Percentiles rank a stretch among this genome's conserved stretches.
Conservation (phyloP, 2,329 filamentous ascomycete genomes). For the Colletotrichum lentis region DNA sequence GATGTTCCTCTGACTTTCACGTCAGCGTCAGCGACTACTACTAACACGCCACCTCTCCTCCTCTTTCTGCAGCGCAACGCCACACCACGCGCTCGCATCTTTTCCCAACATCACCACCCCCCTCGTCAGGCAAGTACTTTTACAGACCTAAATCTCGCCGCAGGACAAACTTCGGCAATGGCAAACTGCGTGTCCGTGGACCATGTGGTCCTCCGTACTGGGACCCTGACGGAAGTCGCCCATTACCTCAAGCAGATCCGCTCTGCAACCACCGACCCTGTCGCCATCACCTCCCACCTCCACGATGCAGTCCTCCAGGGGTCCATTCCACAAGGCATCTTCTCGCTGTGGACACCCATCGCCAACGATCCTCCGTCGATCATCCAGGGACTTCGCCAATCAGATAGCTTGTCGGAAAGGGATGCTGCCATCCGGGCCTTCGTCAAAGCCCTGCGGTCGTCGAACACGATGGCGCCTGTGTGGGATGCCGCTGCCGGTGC, state of each 20-base stretch:
- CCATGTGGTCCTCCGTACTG: slow-evolving; percentile 6
- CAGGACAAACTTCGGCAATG: neutral
- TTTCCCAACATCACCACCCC: neutral
- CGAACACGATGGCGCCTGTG: neutral
- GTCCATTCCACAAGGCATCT: slow-evolving; percentile 7
- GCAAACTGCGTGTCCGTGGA: neutral
- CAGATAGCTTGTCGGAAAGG: slow-evolving; percentile 3
- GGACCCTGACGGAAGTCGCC: slow-evolving; percentile 16
- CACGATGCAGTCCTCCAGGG: slow-evolving; percentile 9
- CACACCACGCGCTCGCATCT: neutral
- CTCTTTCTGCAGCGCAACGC: neutral
- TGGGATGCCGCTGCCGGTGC: slow-evolving; percentile 15
- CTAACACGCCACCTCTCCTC: too few species aligned
- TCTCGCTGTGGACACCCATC: slow-evolving; percentile 11
- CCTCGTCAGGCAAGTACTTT: neutral
- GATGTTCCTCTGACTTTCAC: neutral
- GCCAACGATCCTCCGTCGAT: neutral
- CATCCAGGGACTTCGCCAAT: neutral
- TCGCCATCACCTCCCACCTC: slow-evolving; percentile 5
- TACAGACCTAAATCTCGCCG: too few species aligned
- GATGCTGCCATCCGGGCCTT: neutral
- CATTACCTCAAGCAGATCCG: neutral
- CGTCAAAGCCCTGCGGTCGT: slow-evolving; percentile 15
- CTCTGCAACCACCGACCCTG: slow-evolving; percentile 1
- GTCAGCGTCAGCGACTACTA: too few species aligned